phyloP scores from a whole-genome alignment of 2,329 filamentous ascomycete genomes.

The Colletotrichum plurivorum region DNA sequence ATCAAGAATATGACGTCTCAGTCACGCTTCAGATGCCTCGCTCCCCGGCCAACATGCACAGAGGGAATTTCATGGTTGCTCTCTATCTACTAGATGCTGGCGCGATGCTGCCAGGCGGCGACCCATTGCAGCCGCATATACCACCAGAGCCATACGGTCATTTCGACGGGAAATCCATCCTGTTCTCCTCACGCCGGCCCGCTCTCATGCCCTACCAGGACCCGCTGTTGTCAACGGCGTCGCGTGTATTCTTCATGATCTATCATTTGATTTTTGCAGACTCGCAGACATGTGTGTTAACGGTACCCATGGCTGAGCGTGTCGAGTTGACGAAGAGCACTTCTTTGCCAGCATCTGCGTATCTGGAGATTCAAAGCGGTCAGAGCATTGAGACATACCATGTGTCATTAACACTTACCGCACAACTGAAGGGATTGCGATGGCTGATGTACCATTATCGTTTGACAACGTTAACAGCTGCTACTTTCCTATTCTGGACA shows the following conservation, averaged over 20 bases:
- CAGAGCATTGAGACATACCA: slow-evolving; percentile 83
- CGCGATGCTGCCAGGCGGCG: slow-evolving; percentile 43
- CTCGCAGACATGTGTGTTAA: slow-evolving; percentile 74
- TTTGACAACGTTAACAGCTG: slow-evolving; percentile 76
- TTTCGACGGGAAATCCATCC: slow-evolving; percentile 57
- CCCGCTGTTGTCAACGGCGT: slow-evolving; percentile 73
- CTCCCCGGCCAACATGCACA: slow-evolving; percentile 80
- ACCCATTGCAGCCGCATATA: slow-evolving; percentile 35
- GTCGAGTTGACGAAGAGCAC: slow-evolving; percentile 70
- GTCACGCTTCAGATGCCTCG: slow-evolving; percentile 83
- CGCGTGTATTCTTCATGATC: slow-evolving; percentile 74
- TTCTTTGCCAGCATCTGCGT: slow-evolving; percentile 61
- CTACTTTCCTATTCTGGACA: slow-evolving; percentile 82
- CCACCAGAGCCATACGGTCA: slow-evolving; percentile 49
- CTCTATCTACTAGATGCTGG: slow-evolving; percentile 74
- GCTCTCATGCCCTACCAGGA: slow-evolving; percentile 86
- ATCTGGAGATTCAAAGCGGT: slow-evolving; percentile 78
- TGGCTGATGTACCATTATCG: slow-evolving; percentile 92
- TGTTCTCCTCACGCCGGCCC: slow-evolving; percentile 79
- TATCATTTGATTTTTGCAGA: slow-evolving; percentile 78
- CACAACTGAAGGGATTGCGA: slow-evolving; percentile 81
- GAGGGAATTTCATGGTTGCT: slow-evolving; percentile 96
- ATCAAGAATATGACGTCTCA: slow-evolving; percentile 88
- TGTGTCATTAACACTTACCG: slow-evolving; percentile 77
- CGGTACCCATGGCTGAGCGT: slow-evolving; percentile 80